These are phyloP conservation scores for Penicillium antarcticum DNA, from an alignment of 495 filamentous ascomycete genomes.

Conservation along the genomic window DNA sequence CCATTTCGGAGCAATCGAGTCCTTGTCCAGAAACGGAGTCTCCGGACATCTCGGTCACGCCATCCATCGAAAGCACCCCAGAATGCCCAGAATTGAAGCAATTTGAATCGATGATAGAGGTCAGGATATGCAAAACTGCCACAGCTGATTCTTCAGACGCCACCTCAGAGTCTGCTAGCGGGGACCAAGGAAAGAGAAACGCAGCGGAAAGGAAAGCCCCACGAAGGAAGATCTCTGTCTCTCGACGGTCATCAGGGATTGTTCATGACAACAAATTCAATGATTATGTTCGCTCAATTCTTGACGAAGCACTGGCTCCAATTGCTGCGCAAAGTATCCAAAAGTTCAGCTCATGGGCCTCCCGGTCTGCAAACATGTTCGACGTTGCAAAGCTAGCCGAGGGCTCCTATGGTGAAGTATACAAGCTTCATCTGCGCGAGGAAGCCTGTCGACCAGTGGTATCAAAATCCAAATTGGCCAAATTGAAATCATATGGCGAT, in stretches of 20 bases:
- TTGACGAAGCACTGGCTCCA: constrained; percentile 37
- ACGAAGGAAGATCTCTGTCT: constrained; percentile 15
- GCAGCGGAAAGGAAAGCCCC: constrained; percentile 7
- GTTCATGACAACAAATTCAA: constrained; percentile 36
- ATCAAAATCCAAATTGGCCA: constrained; percentile 40
- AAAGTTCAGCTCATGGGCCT: constrained; percentile 42
- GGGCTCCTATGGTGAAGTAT: constrained; percentile 52
- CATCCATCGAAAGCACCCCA: neutral
- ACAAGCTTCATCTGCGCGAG: constrained; percentile 41
- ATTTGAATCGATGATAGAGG: constrained; percentile 33
- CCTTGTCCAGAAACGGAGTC: neutral
- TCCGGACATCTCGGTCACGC: neutral
- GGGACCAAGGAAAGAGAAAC: neutral
- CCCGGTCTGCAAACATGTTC: constrained; percentile 38
- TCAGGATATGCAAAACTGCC: constrained; percentile 18
- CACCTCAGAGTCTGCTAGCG: neutral
- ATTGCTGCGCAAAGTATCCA: constrained; percentile 37
- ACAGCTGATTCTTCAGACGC: neutral
- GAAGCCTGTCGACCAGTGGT: constrained; percentile 35
- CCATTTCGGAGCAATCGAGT: neutral
- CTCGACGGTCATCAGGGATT: constrained; percentile 33
- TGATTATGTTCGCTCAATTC: constrained; percentile 37
- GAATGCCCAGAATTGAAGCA: neutral
- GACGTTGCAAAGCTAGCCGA: constrained; percentile 48
- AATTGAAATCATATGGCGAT: constrained; percentile 37